Evolutionary conservation across 2,329 filamentous ascomycete species (phyloP).

Genomic region (Colletotrichum simmondsii): DNA sequence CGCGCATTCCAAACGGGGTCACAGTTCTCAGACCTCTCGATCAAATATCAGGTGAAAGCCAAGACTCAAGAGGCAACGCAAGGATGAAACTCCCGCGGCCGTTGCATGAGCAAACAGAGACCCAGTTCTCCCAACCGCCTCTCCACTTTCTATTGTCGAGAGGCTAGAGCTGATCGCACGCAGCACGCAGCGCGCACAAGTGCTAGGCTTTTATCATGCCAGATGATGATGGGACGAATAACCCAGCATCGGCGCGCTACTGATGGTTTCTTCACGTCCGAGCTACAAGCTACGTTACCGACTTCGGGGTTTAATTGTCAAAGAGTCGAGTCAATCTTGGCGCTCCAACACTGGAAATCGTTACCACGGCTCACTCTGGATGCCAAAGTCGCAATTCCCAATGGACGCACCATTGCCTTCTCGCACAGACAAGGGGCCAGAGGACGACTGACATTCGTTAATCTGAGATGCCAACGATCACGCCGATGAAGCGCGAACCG

Average conservation of each 20-base stretch:
- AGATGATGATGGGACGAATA: constrained; percentile 14
- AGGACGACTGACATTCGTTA: neutral
- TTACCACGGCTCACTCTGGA: neutral
- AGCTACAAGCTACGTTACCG: constrained; percentile 3
- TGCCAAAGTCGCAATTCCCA: neutral
- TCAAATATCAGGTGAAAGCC: constrained; percentile 25
- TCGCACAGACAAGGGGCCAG: constrained; percentile 20
- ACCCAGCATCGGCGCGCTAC: neutral
- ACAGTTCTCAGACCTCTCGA: constrained; percentile 27
- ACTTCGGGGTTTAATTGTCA: neutral
- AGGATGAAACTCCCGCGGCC: constrained; percentile 20
- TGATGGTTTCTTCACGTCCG: neutral
- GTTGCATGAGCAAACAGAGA: constrained; percentile 19
- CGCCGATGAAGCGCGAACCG: neutral
- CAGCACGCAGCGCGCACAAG: neutral
- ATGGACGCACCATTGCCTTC: constrained; percentile 11
- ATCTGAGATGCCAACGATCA: constrained; percentile 9
- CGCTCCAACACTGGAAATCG: neutral
- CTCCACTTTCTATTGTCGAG: constrained; percentile 20
- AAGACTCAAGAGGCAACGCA: constrained; percentile 20
- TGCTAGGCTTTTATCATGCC: neutral
- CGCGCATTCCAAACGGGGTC: constrained; percentile 21
- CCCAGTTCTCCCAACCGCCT: neutral
- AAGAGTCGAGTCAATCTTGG: neutral
- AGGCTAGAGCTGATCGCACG: constrained; percentile 2